phyloP scores from a whole-genome alignment of 2,329 filamentous ascomycete genomes.

The Alternaria dauci region DNA sequence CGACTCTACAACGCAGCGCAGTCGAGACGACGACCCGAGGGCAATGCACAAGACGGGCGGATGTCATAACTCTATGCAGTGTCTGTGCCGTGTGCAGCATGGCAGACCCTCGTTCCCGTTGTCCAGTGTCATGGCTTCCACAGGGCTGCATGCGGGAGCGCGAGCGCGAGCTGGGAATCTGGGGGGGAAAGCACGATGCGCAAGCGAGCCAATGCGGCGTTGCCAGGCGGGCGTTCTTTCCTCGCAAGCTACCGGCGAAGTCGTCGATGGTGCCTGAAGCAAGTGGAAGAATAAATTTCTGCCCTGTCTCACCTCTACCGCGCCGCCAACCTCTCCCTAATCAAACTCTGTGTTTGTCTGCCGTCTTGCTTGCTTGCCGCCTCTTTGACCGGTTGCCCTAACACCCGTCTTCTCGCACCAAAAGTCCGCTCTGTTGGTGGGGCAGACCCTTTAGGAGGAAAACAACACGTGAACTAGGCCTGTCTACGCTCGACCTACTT shows the following conservation, averaged over 20 bases:
- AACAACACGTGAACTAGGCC: slow-evolving; percentile 51
- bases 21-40: not conserved
- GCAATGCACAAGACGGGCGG: not conserved
- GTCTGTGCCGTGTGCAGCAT: slow-evolving; percentile 7
- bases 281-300: slow-evolving; percentile 4
- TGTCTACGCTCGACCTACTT: slow-evolving; percentile 47
- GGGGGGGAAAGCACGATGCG: slow-evolving; percentile 32
- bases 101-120: not conserved
- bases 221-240: slow-evolving; percentile 25
- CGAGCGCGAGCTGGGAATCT: slow-evolving; percentile 17
- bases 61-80: slow-evolving; percentile 1
- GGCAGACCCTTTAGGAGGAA: slow-evolving; percentile 40
- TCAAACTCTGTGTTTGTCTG: slow-evolving; percentile 8
- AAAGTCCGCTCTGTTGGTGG: slow-evolving; percentile 35
- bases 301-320: not conserved
- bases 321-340: not conserved
- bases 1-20: not conserved
- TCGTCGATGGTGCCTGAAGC: slow-evolving; percentile 20
- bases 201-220: slow-evolving; percentile 38
- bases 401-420: slow-evolving; percentile 20
- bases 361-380: slow-evolving; percentile 18
- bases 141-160: slow-evolving; percentile 30
- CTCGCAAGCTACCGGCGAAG: slow-evolving; percentile 7
- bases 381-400: slow-evolving; percentile 17
- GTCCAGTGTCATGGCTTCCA: slow-evolving; percentile 12